Evolutionary conservation across 192 early-diverging fungal species (phyloP).

Genomic region (Coemansia sp.): DNA sequence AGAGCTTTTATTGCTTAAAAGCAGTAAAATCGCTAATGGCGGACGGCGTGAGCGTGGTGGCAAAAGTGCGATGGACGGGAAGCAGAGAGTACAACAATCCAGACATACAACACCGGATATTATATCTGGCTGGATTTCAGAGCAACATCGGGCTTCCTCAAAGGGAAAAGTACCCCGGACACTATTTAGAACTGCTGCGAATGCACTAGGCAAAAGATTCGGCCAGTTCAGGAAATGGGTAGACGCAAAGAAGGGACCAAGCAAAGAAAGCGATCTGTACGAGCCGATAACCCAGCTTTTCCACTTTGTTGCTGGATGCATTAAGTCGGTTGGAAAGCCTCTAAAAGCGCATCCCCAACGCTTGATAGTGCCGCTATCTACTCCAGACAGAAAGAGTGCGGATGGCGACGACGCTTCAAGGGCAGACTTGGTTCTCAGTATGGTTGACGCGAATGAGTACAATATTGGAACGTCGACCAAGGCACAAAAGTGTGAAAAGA

Average conservation of each 20-base stretch:
- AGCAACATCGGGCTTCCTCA: background rate
- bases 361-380: background rate
- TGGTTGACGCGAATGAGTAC: background rate
- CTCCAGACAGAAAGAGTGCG: background rate
- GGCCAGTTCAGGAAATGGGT: background rate
- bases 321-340: background rate
- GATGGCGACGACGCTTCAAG: background rate
- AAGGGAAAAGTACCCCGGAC: background rate
- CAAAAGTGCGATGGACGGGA: background rate
- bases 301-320: background rate
- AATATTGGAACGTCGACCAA: background rate
- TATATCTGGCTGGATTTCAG: background rate
- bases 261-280: background rate
- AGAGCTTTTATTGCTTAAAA: background rate
- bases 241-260: background rate
- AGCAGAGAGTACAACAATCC: background rate
- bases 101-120: background rate
- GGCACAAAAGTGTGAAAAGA: background rate
- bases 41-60: background rate
- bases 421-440: background rate
- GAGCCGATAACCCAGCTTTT: background rate
- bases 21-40: background rate
- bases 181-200: background rate
- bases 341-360: background rate
- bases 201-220: background rate